Evolutionary conservation across 2,329 filamentous ascomycete genomes (phyloP).

Genomic region (Leptosphaerulina australis): DNA sequence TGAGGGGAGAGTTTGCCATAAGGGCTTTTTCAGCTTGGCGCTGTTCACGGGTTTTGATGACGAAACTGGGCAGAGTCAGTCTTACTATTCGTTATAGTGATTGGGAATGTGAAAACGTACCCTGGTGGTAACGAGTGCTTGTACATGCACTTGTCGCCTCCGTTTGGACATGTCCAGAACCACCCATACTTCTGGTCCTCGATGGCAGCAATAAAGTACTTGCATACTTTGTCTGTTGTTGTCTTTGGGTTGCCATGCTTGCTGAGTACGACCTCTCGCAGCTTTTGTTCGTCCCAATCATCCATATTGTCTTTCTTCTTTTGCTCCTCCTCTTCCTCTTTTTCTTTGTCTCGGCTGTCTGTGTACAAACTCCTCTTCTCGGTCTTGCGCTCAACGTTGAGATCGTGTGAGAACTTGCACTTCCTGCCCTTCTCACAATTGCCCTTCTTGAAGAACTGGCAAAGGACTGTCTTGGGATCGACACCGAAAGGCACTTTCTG

Average conservation of each 20-base stretch:
- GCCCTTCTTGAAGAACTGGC: constrained; percentile 96
- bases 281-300: constrained; percentile 97
- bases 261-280: constrained; percentile 85
- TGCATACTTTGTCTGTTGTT: constrained; percentile 98
- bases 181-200: constrained; percentile 99
- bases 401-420: constrained; percentile 97
- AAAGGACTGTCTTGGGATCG: constrained; percentile 95
- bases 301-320: constrained; percentile 93
- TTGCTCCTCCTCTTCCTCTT: constrained; percentile 71
- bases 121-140: constrained; percentile 93
- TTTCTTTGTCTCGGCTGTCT: constrained; percentile 76
- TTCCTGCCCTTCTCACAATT: constrained; percentile 91
- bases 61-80: constrained; percentile 66
- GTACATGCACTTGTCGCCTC: constrained; percentile 98
- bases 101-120: constrained; percentile 61
- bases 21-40: constrained; percentile 92
- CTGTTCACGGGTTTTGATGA: constrained; percentile 98
- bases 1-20: constrained; percentile 92
- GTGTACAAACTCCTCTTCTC: constrained; percentile 92
- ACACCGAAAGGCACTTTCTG: constrained; percentile 98
- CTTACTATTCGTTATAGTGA: not conserved
- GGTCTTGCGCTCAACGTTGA: constrained; percentile 85
- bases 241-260: constrained; percentile 98
- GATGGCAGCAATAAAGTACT: constrained; percentile 95
- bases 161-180: constrained; percentile 99